Conservation (phyloP, 106 monocot species). For the Cymbidium sinense region DNA sequence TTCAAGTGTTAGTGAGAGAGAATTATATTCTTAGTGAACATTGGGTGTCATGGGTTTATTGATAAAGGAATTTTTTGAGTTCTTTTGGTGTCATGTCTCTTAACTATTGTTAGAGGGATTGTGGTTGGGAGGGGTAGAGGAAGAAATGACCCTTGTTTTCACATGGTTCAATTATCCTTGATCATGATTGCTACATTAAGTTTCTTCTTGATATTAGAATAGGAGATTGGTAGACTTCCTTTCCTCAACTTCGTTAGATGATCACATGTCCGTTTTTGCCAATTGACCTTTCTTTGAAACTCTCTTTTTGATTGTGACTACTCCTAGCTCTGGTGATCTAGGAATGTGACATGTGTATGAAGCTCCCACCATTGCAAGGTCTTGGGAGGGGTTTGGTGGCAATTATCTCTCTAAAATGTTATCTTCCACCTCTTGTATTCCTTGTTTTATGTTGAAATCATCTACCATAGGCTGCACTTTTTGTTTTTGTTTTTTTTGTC, state of each 20-base stretch:
- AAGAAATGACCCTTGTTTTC: background rate
- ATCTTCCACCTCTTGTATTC: background rate
- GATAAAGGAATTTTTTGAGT: too few relatives aligned
- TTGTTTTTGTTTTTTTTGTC: background rate
- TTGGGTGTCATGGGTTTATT: too few relatives aligned
- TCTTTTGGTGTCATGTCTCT: background rate
- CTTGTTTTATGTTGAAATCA: background rate
- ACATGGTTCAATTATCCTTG: background rate
- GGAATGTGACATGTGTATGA: background rate
- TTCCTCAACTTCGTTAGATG: background rate
- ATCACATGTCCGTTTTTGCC: background rate
- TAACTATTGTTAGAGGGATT: background rate
- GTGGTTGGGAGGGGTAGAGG: background rate
- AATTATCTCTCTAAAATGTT: background rate
- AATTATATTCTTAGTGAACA: background rate
- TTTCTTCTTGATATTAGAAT: background rate
- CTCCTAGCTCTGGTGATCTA: background rate
- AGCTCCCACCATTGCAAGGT: background rate
- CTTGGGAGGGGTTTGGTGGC: background rate
- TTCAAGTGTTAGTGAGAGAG: background rate
- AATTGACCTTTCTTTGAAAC: background rate
- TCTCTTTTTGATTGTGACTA: background rate
- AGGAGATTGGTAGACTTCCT: background rate
- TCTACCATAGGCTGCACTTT: background rate
- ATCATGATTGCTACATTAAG: background rate